phyloP scores from a whole-genome alignment of 106 monocot genomes.

The Hemerocallis citrina region DNA sequence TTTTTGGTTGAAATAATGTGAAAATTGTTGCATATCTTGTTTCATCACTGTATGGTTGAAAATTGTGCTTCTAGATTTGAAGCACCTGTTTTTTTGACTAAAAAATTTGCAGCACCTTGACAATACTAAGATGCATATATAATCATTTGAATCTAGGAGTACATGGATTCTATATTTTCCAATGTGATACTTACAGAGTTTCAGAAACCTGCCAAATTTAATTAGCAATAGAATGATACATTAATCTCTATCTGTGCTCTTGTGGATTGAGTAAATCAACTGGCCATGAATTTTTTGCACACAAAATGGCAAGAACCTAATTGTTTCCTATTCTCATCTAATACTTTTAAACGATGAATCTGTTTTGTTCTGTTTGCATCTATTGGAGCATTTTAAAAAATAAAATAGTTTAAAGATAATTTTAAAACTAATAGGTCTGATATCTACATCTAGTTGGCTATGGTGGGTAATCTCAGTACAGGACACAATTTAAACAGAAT shows the following conservation, averaged over 20 bases:
- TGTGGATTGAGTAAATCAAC: neutral
- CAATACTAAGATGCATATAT: neutral
- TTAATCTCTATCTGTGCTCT: neutral
- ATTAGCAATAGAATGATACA: neutral
- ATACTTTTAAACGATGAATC: too few relatives aligned
- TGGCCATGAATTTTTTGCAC: neutral
- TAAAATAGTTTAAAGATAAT: neutral
- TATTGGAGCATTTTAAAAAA: neutral
- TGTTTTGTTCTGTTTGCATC: too few relatives aligned
- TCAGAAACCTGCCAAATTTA: neutral
- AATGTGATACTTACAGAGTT: neutral
- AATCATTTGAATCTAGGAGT: neutral
- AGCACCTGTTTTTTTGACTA: too few relatives aligned
- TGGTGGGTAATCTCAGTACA: neutral
- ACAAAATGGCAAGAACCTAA: neutral
- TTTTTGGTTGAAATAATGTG: too few relatives aligned
- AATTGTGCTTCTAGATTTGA: neutral
- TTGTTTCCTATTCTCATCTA: too few relatives aligned
- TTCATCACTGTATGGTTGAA: neutral
- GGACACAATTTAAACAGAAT: too few relatives aligned
- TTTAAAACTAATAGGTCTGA: neutral
- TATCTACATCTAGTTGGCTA: neutral
- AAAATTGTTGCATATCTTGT: too few relatives aligned
- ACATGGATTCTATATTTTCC: neutral
- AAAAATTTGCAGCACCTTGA: too few relatives aligned